phyloP scores from a whole-genome alignment of 495 filamentous ascomycete species.

The Penicillium canariense region DNA sequence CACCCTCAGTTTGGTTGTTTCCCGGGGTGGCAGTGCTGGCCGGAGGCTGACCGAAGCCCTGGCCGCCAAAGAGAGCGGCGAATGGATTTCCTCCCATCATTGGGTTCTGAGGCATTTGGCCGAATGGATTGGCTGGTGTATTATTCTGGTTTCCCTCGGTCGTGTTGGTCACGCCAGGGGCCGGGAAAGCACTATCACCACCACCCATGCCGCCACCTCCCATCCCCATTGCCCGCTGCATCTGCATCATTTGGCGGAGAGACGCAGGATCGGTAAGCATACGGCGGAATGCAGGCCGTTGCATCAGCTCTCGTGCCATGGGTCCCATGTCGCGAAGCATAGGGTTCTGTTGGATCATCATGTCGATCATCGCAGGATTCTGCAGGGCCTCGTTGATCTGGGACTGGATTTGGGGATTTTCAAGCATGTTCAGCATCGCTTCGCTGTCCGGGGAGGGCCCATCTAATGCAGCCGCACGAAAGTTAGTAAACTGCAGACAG shows the following conservation, averaged over 20 bases:
- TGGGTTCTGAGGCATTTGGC: conserved; percentile 20
- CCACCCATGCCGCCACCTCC: conserved; percentile 52
- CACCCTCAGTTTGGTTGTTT: conserved; percentile 20
- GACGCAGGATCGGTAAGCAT: conserved; percentile 95
- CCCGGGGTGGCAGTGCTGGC: conserved; percentile 27
- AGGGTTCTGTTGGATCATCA: conserved; percentile 87
- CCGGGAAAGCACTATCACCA: conserved; percentile 66
- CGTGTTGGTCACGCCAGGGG: conserved; percentile 83
- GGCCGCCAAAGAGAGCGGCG: conserved; percentile 60
- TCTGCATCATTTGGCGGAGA: conserved; percentile 72
- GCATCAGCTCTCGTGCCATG: conserved; percentile 76
- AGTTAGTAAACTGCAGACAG: conserved; percentile 21
- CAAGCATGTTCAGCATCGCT: conserved; percentile 76
- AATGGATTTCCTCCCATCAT: conserved; percentile 62
- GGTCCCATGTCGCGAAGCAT: conserved; percentile 82
- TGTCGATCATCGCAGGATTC: conserved; percentile 87
- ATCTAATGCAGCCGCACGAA: conserved; percentile 55
- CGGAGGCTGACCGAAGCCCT: conserved; percentile 22
- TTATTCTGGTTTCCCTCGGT: conserved; percentile 42
- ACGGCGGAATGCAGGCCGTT: conserved; percentile 79
- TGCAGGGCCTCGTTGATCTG: conserved; percentile 90
- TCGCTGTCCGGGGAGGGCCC: conserved; percentile 85
- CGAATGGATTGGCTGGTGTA: conserved; percentile 40
- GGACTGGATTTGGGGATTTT: conserved; percentile 77
- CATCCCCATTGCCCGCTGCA: conserved; percentile 67